These are phyloP conservation scores for Neurospora intermedia DNA, from an alignment of 495 filamentous ascomycete species.

Conservation along the genomic window DNA sequence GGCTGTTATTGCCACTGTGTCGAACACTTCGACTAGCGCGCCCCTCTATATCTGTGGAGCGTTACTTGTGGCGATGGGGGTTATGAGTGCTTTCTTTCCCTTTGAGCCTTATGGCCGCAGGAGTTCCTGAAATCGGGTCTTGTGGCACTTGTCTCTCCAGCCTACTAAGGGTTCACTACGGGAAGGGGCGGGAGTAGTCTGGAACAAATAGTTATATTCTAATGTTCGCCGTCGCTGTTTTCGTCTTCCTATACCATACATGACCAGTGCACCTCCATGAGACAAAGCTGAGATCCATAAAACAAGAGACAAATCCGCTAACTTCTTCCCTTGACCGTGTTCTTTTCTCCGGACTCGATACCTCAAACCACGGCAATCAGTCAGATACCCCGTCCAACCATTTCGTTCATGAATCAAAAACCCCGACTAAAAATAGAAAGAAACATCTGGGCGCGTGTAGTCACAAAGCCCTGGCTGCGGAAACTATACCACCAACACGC, in stretches of 20 bases:
- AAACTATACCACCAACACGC: not conserved
- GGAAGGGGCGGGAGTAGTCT: not conserved
- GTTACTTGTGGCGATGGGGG: slow-evolving; percentile 54
- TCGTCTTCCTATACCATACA: not conserved
- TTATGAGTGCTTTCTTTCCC: slow-evolving; percentile 48
- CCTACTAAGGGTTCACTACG: not conserved
- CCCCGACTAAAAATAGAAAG: not conserved
- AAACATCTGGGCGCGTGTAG: not conserved
- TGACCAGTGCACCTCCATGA: not conserved
- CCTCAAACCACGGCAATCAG: not conserved
- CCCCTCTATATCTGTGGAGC: slow-evolving; percentile 62
- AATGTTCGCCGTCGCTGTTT: not conserved
- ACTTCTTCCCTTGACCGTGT: not conserved
- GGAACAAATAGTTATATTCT: not conserved
- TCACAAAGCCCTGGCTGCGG: not conserved
- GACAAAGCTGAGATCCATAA: not conserved
- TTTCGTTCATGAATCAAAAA: not conserved
- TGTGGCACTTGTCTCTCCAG: not conserved
- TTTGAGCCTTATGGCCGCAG: slow-evolving; percentile 62
- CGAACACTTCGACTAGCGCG: slow-evolving; percentile 47
- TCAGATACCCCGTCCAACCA: not conserved
- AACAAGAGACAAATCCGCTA: not conserved
- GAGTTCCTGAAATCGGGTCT: slow-evolving; percentile 37
- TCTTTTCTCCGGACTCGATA: not conserved
- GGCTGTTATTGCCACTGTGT: slow-evolving; percentile 51